A percentile compares a stretch with the other conserved stretches of the same genome.
These are phyloP conservation scores for Vitrella brassicaformis DNA, from an alignment of 73 alveolate species.

Conservation along the genomic window DNA sequence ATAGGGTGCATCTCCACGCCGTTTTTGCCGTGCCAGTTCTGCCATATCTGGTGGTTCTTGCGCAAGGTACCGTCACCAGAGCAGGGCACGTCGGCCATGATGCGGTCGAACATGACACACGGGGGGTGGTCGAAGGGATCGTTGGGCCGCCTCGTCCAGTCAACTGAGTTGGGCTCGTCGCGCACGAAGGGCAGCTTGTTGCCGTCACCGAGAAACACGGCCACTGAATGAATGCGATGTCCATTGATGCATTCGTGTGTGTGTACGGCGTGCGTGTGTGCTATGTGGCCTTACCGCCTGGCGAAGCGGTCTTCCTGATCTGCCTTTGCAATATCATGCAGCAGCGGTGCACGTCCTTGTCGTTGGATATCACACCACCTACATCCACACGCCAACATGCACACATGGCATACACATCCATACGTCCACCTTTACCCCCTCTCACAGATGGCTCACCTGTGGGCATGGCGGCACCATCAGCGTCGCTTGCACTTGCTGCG, in stretches of 20 bases:
- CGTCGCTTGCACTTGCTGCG: too few species aligned
- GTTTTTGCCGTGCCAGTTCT: constrained; percentile 82
- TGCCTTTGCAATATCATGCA: constrained; percentile 42
- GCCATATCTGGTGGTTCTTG: constrained; percentile 88
- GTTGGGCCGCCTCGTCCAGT: too few species aligned
- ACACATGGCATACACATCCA: too few species aligned
- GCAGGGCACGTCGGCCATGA: constrained; percentile 97
- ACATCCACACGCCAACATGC: too few species aligned
- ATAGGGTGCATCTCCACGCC: constrained; percentile 80
- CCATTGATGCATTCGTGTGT: constrained; percentile 85
- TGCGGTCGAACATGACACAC: constrained; percentile 80
- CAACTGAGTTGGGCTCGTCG: too few species aligned
- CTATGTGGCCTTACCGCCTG: constrained; percentile 61
- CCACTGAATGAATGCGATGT: constrained; percentile 61
- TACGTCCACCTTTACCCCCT: too few species aligned
- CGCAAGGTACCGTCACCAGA: constrained; percentile 98
- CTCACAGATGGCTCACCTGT: too few species aligned
- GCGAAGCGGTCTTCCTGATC: constrained; percentile 41
- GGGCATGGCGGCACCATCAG: too few species aligned
- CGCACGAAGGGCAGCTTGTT: too few species aligned
- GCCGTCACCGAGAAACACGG: too few species aligned
- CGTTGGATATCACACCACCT: too few species aligned
- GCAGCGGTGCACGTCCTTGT: constrained; percentile 35
- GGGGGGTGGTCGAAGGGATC: too few species aligned
- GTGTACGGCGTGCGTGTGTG: constrained; percentile 70